These are phyloP conservation scores for Choanephora cucurbitarum DNA, from an alignment of 371 early-diverging fungal species.

Conservation along the genomic window DNA sequence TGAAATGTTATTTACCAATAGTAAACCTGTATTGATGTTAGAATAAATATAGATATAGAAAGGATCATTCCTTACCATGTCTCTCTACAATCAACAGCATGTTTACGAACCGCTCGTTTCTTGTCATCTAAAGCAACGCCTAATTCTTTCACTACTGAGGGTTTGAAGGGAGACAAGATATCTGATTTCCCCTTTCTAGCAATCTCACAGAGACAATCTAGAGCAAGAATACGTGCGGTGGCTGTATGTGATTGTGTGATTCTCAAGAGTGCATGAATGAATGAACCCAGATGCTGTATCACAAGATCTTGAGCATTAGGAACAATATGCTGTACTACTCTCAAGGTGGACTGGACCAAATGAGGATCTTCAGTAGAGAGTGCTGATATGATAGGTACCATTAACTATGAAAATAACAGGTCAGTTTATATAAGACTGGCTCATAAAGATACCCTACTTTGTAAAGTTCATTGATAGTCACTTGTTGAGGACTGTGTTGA, in stretches of 20 bases:
- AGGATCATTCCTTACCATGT: slow-evolving; percentile 84
- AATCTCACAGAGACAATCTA: slow-evolving; percentile 56
- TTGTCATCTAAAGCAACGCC: slow-evolving; percentile 73
- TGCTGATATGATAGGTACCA: slow-evolving; percentile 31
- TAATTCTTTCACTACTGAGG: slow-evolving; percentile 61
- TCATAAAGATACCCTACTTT: no score
- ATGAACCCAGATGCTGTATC: slow-evolving; percentile 20
- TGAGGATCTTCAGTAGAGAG: slow-evolving; percentile 22
- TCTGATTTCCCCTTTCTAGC: slow-evolving; percentile 14
- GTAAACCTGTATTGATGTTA: slow-evolving; percentile 11
- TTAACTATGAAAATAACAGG: no score
- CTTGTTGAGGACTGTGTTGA: slow-evolving; percentile 70
- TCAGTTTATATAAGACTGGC: no score
- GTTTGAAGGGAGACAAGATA: slow-evolving; percentile 40
- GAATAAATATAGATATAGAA: no score
- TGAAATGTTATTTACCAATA: slow-evolving; percentile 10
- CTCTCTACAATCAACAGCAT: slow-evolving; percentile 80
- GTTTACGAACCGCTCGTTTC: slow-evolving; percentile 81
- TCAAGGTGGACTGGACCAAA: slow-evolving; percentile 22
- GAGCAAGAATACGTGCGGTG: slow-evolving; percentile 58
- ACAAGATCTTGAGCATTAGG: slow-evolving; percentile 20
- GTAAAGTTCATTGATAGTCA: slow-evolving; percentile 67
- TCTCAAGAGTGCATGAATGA: slow-evolving; percentile 30
- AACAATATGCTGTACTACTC: slow-evolving; percentile 25
- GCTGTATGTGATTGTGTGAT: slow-evolving; percentile 15